These are phyloP conservation scores for Trifolium pratense DNA, from an alignment of 306 rosid genomes.

Conservation along the genomic window DNA sequence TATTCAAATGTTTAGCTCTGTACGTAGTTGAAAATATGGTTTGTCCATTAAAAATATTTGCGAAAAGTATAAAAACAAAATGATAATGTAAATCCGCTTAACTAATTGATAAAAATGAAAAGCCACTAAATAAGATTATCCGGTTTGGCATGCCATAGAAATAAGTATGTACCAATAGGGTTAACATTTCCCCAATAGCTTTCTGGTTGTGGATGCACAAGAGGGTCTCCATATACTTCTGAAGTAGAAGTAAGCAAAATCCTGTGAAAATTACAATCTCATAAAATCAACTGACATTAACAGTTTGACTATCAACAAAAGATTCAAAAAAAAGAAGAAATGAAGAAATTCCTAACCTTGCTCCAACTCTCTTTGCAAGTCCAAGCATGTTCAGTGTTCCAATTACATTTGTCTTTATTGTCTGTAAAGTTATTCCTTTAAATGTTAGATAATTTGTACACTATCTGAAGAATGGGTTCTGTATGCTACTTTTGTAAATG, in stretches of 20 bases:
- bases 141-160: conserved; percentile 6
- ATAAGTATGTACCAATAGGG: conserved; percentile 74
- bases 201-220: conserved; percentile 89
- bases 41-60: not conserved
- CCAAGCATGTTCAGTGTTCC: conserved; percentile 90
- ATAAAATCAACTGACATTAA: conserved; percentile 33
- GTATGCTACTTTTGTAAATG: not conserved
- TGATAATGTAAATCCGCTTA: not conserved
- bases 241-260: conserved; percentile 95
- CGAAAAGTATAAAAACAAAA: conserved; percentile 23
- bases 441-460: conserved; percentile 42
- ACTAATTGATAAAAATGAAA: not conserved
- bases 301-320: conserved; percentile 14
- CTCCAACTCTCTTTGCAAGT: conserved; percentile 97
- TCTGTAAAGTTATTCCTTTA: conserved; percentile 56
- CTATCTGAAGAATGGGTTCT: not conserved
- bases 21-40: not conserved
- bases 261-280: conserved; percentile 50
- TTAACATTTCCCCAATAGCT: conserved; percentile 95
- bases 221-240: conserved; percentile 96
- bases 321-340: not conserved
- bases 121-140: not conserved
- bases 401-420: conserved; percentile 50
- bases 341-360: conserved; percentile 55
- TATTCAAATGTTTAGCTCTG: not conserved